Percentiles rank a stretch among this genome's conserved stretches.
phyloP scores from a whole-genome alignment of 345 rosid genomes.

The Populus nigra region DNA sequence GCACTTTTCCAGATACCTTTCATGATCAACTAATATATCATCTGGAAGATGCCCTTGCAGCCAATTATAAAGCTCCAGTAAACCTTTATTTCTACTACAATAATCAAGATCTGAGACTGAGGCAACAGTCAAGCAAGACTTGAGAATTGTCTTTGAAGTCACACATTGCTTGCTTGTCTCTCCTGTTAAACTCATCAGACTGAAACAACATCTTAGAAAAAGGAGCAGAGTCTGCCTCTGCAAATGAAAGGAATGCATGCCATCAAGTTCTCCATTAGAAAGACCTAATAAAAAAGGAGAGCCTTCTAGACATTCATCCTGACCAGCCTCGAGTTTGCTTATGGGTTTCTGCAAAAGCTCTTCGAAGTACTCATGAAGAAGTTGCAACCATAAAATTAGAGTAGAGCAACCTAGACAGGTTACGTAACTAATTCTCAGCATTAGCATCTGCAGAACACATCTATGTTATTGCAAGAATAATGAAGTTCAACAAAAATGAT shows the following conservation, averaged over 20 bases:
- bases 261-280: conserved; percentile 34
- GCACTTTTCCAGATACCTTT: conserved; percentile 41
- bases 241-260: conserved; percentile 42
- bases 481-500: background rate
- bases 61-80: conserved; percentile 60
- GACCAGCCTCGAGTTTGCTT: conserved; percentile 17
- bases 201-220: conserved; percentile 64
- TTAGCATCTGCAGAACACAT: conserved; percentile 58
- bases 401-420: conserved; percentile 34
- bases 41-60: conserved; percentile 43
- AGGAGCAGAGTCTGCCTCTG: conserved; percentile 66
- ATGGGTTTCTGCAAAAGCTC: conserved; percentile 47
- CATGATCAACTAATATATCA: conserved; percentile 26
- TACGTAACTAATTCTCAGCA: conserved; percentile 68
- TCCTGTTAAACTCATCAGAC: conserved; percentile 43
- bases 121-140: conserved; percentile 25
- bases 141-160: conserved; percentile 16
- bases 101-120: conserved; percentile 15
- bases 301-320: conserved; percentile 57
- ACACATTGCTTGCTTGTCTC: conserved; percentile 34
- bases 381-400: conserved; percentile 66
- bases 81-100: conserved; percentile 45
- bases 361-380: conserved; percentile 56
- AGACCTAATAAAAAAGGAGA: conserved; percentile 64
- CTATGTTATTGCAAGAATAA: background rate